Conservation (phyloP, 2,329 filamentous ascomycete genomes). For the Dryadomyces sulphureus region DNA sequence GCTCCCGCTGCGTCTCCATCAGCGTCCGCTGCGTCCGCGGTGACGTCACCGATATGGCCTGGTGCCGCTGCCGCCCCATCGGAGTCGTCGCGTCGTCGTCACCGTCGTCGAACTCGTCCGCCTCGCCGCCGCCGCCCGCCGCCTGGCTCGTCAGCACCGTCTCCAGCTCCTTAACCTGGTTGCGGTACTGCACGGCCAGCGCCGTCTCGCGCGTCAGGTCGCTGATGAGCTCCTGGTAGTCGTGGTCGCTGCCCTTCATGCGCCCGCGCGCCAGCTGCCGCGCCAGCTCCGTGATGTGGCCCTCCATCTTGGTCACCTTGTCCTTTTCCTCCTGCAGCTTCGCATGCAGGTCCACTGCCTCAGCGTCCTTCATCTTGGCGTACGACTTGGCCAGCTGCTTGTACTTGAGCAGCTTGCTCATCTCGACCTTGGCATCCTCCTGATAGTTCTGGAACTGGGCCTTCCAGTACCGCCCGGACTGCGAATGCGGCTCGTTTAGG, state of each 20-base stretch:
- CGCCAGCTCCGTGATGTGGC: conserved; percentile 43
- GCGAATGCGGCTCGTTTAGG: conserved; percentile 57
- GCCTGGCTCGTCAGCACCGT: conserved; percentile 27
- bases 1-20: conserved; percentile 37
- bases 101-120: conserved; percentile 19
- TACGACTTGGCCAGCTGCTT: conserved; percentile 68
- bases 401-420: conserved; percentile 65
- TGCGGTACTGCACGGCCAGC: conserved; percentile 41
- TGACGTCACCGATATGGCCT: conserved; percentile 24
- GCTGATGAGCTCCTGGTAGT: conserved; percentile 32
- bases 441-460: conserved; percentile 61
- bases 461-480: conserved; percentile 71
- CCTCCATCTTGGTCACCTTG: conserved; percentile 49
- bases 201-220: conserved; percentile 44
- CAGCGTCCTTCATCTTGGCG: conserved; percentile 61
- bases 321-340: conserved; percentile 54
- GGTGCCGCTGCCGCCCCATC: neutral
- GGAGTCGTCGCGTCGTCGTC: conserved; percentile 12
- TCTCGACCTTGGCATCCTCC: conserved; percentile 54
- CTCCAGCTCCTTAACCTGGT: conserved; percentile 44
- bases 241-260: conserved; percentile 23
- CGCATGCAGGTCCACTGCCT: conserved; percentile 50
- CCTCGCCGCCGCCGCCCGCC: conserved; percentile 15
- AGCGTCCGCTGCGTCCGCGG: conserved; percentile 36
- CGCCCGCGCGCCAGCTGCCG: conserved; percentile 32